phyloP scores from a whole-genome alignment of 164 flowering plant genomes.

The Platanus orientalis region DNA sequence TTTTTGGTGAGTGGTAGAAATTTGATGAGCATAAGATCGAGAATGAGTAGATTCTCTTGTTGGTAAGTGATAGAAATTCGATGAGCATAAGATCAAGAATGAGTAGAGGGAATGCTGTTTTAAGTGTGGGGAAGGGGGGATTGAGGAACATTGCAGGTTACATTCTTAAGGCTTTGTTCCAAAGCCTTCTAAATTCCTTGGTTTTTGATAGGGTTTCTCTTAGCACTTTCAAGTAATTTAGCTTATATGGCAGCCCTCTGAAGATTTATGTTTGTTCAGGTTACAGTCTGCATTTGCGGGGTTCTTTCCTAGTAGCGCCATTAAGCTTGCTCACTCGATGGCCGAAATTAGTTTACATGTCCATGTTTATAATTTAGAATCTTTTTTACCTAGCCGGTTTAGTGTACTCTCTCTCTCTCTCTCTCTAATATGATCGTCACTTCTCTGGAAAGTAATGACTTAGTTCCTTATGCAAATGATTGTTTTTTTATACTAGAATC shows the following conservation, averaged over 20 bases:
- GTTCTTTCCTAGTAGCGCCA: background rate
- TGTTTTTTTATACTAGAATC: background rate
- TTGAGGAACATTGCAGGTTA: no score
- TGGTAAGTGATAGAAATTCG: no score
- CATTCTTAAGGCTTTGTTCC: no score
- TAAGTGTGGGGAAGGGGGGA: no score
- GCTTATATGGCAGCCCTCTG: background rate
- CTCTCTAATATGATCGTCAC: background rate
- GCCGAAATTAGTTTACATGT: background rate
- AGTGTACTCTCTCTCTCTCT: background rate
- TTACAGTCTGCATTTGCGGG: background rate
- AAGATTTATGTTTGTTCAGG: constrained; percentile 4
- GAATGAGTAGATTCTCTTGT: no score
- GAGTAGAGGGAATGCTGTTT: no score
- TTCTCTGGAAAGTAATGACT: background rate
- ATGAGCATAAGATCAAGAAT: no score
- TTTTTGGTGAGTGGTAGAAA: no score
- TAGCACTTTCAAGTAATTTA: background rate
- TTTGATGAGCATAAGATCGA: no score
- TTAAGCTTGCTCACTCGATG: background rate
- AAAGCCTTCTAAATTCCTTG: background rate
- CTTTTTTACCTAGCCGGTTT: background rate
- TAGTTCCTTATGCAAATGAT: background rate
- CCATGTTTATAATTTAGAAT: background rate
- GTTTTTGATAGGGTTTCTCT: background rate